Percentiles rank a stretch among this genome's conserved stretches.
Conservation (phyloP, 495 filamentous ascomycete genomes). For the Tuber brumale region DNA sequence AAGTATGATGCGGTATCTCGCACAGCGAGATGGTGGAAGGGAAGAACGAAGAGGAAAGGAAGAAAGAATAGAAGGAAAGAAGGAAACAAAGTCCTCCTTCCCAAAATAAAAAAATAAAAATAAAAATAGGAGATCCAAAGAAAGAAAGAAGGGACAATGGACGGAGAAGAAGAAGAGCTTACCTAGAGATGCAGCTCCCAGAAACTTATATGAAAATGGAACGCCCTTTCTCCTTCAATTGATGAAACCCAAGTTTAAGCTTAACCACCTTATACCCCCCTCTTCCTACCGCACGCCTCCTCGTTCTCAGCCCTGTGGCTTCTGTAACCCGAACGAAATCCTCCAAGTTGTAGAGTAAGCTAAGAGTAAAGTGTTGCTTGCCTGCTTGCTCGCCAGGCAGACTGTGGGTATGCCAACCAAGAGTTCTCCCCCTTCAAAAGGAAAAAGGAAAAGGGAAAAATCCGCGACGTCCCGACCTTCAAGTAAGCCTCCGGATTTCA, state of each 20-base stretch:
- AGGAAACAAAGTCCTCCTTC: conserved; percentile 7
- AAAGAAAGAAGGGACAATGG: background rate
- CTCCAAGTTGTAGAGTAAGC: background rate
- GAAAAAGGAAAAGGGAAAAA: background rate
- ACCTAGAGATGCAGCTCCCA: background rate
- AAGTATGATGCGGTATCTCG: background rate
- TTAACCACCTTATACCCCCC: background rate
- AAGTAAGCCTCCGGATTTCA: background rate
- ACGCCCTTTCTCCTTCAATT: background rate
- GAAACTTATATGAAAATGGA: background rate
- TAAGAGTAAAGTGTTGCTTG: background rate
- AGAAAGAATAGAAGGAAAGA: background rate
- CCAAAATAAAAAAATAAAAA: conserved; percentile 14
- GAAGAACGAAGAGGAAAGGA: background rate
- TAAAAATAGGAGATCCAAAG: conserved; percentile 15
- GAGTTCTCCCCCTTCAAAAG: background rate
- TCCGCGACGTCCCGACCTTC: background rate
- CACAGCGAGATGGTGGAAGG: conserved; percentile 12
- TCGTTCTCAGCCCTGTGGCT: background rate
- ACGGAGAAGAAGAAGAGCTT: background rate
- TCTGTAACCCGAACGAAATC: background rate
- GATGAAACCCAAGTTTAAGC: background rate
- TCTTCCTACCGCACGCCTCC: background rate
- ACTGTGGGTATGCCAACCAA: background rate
- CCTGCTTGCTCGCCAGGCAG: background rate